Conservation (phyloP, 2,329 filamentous ascomycete genomes). For the Cryphonectria carpinicola region DNA sequence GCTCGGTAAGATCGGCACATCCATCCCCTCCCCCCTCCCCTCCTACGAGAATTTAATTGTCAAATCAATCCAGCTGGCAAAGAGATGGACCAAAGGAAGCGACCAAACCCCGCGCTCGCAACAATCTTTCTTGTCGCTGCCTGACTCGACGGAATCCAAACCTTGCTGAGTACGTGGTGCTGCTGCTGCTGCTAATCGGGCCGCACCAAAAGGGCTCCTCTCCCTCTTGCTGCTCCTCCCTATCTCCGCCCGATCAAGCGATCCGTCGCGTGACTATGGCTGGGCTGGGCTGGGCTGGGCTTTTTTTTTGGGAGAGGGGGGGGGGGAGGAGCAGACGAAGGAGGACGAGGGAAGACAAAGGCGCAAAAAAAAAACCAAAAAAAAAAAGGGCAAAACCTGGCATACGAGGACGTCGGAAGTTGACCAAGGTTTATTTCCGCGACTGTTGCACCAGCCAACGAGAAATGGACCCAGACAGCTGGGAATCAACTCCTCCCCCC, state of each 20-base stretch:
- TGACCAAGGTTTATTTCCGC: constrained; percentile 2
- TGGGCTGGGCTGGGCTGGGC: not conserved
- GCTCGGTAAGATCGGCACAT: not conserved
- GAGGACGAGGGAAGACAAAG: not conserved
- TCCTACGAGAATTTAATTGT: constrained; percentile 2
- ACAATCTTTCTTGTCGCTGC: not conserved
- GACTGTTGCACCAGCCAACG: not conserved
- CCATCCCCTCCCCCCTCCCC: too few species aligned
- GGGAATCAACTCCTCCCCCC: not conserved
- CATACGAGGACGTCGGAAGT: not conserved
- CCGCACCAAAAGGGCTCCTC: not conserved
- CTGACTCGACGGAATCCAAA: not conserved
- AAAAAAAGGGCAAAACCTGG: not conserved
- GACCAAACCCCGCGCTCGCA: not conserved
- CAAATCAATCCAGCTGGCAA: not conserved
- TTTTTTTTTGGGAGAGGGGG: not conserved
- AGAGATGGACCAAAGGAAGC: not conserved
- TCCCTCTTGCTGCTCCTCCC: not conserved
- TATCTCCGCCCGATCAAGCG: not conserved
- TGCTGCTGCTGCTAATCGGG: not conserved
- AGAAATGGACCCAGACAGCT: constrained; percentile 1
- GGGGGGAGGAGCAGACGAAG: not conserved
- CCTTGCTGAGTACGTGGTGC: not conserved
- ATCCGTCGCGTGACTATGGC: not conserved
- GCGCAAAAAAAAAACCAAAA: not conserved